These are phyloP conservation scores for Ganoderma lingzhi DNA, from an alignment of 1,284 basidiomycete species.

Conservation along the genomic window DNA sequence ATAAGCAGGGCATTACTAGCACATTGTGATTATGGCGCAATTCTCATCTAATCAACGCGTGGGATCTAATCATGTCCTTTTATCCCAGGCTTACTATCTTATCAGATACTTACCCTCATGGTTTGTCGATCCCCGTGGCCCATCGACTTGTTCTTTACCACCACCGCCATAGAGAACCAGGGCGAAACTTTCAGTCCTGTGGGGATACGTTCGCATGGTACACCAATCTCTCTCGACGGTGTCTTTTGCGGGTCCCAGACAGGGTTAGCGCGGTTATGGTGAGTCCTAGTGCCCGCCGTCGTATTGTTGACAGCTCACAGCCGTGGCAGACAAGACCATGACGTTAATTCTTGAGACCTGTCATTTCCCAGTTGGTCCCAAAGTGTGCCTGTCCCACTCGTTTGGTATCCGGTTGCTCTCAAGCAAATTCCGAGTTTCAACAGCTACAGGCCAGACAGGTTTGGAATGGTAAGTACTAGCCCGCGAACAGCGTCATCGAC, in stretches of 20 bases:
- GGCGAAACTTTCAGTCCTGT: not conserved
- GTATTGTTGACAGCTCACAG: not conserved
- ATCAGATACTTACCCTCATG: conserved; percentile 8
- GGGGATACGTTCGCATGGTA: not conserved
- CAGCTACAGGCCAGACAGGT: not conserved
- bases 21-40: conserved; percentile 16
- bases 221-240: not conserved
- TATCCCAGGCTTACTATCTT: conserved; percentile 15
- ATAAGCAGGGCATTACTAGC: conserved; percentile 17
- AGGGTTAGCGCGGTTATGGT: not conserved
- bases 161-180: not conserved
- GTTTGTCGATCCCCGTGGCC: not conserved
- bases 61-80: not conserved
- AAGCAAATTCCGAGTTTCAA: not conserved
- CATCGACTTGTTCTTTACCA: not conserved
- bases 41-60: not conserved
- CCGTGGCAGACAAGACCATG: not conserved
- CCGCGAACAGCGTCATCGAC: no score
- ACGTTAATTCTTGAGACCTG: not conserved
- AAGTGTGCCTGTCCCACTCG: not conserved
- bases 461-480: no score
- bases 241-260: not conserved
- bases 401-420: not conserved
- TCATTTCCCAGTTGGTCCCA: not conserved
- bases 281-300: not conserved